Base-by-base conservation (phyloP, 768 basidiomycete genomes). In the Daedalea quercina region DNA sequence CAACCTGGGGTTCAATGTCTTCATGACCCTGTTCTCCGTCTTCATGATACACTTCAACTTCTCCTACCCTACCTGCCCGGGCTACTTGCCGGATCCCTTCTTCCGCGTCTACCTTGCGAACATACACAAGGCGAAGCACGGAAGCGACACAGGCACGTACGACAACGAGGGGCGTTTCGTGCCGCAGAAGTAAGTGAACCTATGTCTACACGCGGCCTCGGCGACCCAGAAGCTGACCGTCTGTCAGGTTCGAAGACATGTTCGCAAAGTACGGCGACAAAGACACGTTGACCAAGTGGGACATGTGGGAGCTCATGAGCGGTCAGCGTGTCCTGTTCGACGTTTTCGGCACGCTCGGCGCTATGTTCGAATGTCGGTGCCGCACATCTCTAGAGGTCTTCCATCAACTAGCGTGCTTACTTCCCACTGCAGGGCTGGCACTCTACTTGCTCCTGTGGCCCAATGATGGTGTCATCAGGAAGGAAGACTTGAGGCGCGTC, bases 371-470 rank as follows among this genome's bases (percentile, higher is more conserved):
- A 56, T 75, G 64, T 65, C 33, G 31, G 61, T 53, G 3, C 26
- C 19, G 3, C 15, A n/a, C n/a, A n/a, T 15, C 26, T 34, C 6
- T 3, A n/a, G n/a, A n/a, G n/a, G n/a, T 1, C 20, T 35, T 44
- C 13, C 19, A 3, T 37, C 6, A 4, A 6, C 17, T 42, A n/a
- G 41, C 15, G 7, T 22, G 47, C 23, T 28, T 13, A 31, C 28
- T 6, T 11, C 4, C 6, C 4, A 4, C 6, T 31, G 8, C 26
- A 63, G 63, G 72, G 71, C 33, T 59, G 34, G 60, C 70, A 13
- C 68, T 70, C 28, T 74, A 70, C 52, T 49, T 75, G 41, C 52
- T 76, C 19, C 59, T 76, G n/a, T 69, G 67, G 60, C 76, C 74
- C 0, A 60, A 59, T 42, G 65, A 75, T 24, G 73, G 74, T 8